Percentiles rank a stretch among this genome's conserved stretches.
Conservation (phyloP, 2,329 filamentous ascomycete genomes). For the Monascus ruber region DNA sequence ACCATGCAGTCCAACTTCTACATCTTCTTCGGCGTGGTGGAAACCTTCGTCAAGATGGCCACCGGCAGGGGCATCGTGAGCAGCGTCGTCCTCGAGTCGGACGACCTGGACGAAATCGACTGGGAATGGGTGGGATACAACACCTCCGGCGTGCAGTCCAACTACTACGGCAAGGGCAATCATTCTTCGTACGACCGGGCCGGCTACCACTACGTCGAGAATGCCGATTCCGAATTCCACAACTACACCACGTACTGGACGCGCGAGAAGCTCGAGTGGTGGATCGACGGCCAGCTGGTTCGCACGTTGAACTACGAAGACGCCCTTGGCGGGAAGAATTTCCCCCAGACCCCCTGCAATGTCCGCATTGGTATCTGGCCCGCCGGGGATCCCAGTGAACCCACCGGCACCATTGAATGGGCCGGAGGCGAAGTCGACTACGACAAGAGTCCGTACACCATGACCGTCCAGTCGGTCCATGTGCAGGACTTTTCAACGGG, state of each 20-base stretch:
- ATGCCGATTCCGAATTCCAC: conserved; percentile 43
- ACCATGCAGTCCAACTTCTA: conserved; percentile 71
- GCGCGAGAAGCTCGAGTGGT: conserved; percentile 53
- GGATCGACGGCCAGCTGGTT: conserved; percentile 49
- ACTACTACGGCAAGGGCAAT: conserved; percentile 92
- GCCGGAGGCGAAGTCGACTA: conserved; percentile 61
- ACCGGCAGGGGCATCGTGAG: conserved; percentile 65
- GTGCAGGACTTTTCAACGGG: conserved; percentile 47
- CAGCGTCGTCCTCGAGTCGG: conserved; percentile 70
- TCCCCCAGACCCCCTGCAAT: conserved; percentile 64
- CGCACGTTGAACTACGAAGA: conserved; percentile 51
- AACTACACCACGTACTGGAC: conserved; percentile 55
- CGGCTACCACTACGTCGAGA: conserved; percentile 55
- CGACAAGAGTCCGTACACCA: conserved; percentile 54
- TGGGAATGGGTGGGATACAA: conserved; percentile 42
- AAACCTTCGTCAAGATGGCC: conserved; percentile 67
- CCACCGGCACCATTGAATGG: conserved; percentile 49
- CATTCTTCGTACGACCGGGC: conserved; percentile 68
- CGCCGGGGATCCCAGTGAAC: conserved; percentile 40
- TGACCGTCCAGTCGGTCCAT: conserved; percentile 57
- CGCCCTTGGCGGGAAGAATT: conserved; percentile 45
- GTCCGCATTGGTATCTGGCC: conserved; percentile 60
- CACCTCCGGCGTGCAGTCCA: conserved; percentile 51
- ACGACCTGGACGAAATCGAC: conserved; percentile 79
- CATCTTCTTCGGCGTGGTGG: conserved; percentile 74